A percentile compares a stretch with the other conserved stretches of the same genome.
These are phyloP conservation scores for Wallemia ichthyophaga DNA, from an alignment of 1,284 basidiomycete species.

Conservation along the genomic window DNA sequence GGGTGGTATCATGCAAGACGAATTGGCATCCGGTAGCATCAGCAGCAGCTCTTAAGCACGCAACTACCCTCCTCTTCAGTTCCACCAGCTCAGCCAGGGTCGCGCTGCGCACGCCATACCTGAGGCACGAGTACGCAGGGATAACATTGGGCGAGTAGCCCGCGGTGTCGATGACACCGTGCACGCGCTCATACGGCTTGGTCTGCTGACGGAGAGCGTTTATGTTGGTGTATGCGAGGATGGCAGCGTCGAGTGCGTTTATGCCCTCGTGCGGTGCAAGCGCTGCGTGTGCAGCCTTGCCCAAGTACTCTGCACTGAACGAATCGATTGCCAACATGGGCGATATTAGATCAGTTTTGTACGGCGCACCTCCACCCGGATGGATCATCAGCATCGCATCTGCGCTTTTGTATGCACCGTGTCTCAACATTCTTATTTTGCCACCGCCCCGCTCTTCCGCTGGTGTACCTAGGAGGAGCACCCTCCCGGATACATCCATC, in stretches of 20 bases:
- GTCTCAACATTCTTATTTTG: slow-evolving; percentile 8
- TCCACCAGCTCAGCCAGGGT: slow-evolving; percentile 9
- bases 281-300: slow-evolving; percentile 11
- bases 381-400: slow-evolving; percentile 7
- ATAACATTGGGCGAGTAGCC: slow-evolving; percentile 4
- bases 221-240: slow-evolving; percentile 18
- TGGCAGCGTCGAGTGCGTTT: slow-evolving; percentile 21
- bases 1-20: slow-evolving; percentile 9
- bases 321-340: neutral
- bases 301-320: neutral
- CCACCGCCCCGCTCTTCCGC: slow-evolving; percentile 8
- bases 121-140: neutral
- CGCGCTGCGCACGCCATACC: slow-evolving; percentile 12
- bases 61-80: slow-evolving; percentile 8
- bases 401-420: slow-evolving; percentile 10
- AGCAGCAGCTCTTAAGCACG: slow-evolving; percentile 12
- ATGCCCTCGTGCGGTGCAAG: slow-evolving; percentile 17
- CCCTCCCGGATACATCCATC: slow-evolving; percentile 8
- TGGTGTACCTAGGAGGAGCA: slow-evolving; percentile 11
- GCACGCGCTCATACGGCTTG: slow-evolving; percentile 14
- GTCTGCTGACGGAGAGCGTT: slow-evolving; percentile 19
- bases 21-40: slow-evolving; percentile 11
- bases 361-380: neutral
- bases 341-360: neutral
- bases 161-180: slow-evolving; percentile 13